These are phyloP conservation scores for Raphanus raphanistrum DNA, from an alignment of 345 rosid species.

Conservation along the genomic window DNA sequence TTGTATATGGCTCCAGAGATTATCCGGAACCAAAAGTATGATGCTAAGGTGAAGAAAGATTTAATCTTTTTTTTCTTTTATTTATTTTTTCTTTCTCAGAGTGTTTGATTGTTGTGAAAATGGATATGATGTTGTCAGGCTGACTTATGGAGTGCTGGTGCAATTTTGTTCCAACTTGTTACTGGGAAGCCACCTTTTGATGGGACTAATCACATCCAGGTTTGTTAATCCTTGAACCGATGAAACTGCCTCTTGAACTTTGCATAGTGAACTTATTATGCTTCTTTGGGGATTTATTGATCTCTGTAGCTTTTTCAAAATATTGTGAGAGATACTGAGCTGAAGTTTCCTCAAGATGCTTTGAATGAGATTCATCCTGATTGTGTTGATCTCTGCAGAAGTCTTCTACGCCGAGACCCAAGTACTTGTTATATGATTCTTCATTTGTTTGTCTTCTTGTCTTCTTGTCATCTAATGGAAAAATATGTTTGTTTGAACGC, in stretches of 20 bases:
- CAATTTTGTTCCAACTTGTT: slow-evolving; percentile 76
- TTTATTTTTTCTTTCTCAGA: neutral
- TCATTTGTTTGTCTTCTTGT: slow-evolving; percentile 2
- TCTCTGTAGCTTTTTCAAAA: slow-evolving; percentile 71
- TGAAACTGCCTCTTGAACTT: slow-evolving; percentile 5
- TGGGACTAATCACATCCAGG: slow-evolving; percentile 74
- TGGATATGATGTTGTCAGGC: slow-evolving; percentile 47
- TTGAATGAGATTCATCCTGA: slow-evolving; percentile 61
- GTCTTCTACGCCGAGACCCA: slow-evolving; percentile 67
- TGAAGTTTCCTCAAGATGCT: slow-evolving; percentile 63
- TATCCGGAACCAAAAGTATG: slow-evolving; percentile 70
- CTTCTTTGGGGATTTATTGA: slow-evolving; percentile 6
- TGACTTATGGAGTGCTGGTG: slow-evolving; percentile 93
- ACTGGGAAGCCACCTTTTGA: slow-evolving; percentile 80
- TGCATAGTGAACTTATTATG: slow-evolving; percentile 9
- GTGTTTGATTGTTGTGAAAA: neutral
- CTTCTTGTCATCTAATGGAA: neutral
- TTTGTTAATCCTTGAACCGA: neutral
- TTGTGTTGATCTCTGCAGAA: slow-evolving; percentile 73
- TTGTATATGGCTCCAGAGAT: slow-evolving; percentile 94
- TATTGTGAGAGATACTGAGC: slow-evolving; percentile 66
- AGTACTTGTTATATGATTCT: slow-evolving; percentile 42
- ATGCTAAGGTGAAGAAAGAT: slow-evolving; percentile 70
- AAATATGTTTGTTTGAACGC: slow-evolving; percentile 20
- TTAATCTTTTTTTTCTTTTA: neutral